Evolutionary conservation across 2,329 filamentous ascomycete species (phyloP).

Genomic region (Colletotrichum somersetense): DNA sequence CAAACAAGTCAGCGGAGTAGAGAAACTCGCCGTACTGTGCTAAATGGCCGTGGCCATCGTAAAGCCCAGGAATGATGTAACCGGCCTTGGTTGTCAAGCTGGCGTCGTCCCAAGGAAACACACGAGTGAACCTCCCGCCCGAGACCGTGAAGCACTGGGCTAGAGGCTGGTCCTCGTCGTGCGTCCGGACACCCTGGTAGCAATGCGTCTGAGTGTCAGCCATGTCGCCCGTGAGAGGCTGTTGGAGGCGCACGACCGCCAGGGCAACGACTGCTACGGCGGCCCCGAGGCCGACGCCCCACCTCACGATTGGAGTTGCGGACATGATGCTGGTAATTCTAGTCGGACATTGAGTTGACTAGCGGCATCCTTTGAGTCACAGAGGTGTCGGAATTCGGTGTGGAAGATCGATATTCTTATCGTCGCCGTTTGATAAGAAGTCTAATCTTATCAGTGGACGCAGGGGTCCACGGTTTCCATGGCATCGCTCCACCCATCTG

Average conservation of each 20-base stretch:
- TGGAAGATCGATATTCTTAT: conserved; percentile 35
- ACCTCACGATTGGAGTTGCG: conserved; percentile 29
- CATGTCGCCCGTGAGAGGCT: conserved; percentile 32
- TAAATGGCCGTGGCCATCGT: conserved; percentile 79
- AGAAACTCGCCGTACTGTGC: conserved; percentile 76
- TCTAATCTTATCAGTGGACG: conserved; percentile 24
- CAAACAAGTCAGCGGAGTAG: conserved; percentile 74
- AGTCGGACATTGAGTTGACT: conserved; percentile 11
- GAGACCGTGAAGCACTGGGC: conserved; percentile 69
- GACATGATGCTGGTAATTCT: conserved; percentile 24
- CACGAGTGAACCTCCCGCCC: conserved; percentile 63
- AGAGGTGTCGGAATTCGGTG: conserved; percentile 30
- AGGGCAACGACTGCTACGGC: conserved; percentile 48
- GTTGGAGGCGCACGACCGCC: conserved; percentile 46
- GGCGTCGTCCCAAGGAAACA: conserved; percentile 55
- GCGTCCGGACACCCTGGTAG: conserved; percentile 56
- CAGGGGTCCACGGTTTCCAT: conserved; percentile 15
- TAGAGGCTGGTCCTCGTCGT: conserved; percentile 51
- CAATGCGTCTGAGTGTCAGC: conserved; percentile 51
- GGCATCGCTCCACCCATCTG: not conserved
- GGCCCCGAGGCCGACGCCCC: conserved; percentile 48
- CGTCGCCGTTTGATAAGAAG: conserved; percentile 23
- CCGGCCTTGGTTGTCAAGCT: conserved; percentile 53
- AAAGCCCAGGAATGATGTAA: conserved; percentile 74
- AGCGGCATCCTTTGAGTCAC: conserved; percentile 4